These are phyloP conservation scores for Kodamaea sagamina DNA, from an alignment of 805 yeast species.

Conservation along the genomic window DNA sequence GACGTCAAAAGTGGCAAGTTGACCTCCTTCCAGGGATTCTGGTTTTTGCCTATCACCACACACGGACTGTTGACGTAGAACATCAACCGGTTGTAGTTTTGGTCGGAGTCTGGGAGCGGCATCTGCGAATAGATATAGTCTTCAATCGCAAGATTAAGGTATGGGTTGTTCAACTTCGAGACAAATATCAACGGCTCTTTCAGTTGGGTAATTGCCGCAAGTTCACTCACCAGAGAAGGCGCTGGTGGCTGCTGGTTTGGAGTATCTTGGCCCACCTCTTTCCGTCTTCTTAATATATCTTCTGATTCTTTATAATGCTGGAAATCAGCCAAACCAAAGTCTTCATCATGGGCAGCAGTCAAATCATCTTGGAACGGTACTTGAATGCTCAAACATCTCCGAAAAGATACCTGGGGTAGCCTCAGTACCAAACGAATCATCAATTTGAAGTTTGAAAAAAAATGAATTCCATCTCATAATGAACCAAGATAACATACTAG, in stretches of 20 bases:
- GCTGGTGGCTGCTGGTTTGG: neutral
- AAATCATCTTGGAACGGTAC: conserved; percentile 46
- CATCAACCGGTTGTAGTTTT: conserved; percentile 53
- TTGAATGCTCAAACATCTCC: conserved; percentile 17
- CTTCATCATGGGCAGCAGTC: conserved; percentile 33
- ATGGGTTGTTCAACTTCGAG: conserved; percentile 66
- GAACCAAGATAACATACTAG: conserved; percentile 46
- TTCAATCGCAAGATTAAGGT: conserved; percentile 77
- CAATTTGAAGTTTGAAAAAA: neutral
- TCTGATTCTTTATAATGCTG: conserved; percentile 39
- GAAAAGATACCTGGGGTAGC: neutral
- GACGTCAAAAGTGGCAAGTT: conserved; percentile 57
- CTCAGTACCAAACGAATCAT: neutral
- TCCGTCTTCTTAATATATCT: conserved; percentile 24
- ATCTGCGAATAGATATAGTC: conserved; percentile 68
- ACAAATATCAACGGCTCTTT: conserved; percentile 55
- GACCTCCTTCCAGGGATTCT: conserved; percentile 89
- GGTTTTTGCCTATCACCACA: conserved; percentile 94
- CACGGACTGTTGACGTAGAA: conserved; percentile 80
- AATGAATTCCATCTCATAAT: conserved; percentile 8
- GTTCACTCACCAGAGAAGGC: neutral
- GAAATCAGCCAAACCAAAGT: conserved; percentile 40
- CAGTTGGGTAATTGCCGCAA: neutral
- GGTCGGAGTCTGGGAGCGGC: conserved; percentile 39
- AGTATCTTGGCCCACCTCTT: neutral